Evolutionary conservation across 371 early-diverging fungal species (phyloP).

Genomic region (Apophysomyces variabilis): DNA sequence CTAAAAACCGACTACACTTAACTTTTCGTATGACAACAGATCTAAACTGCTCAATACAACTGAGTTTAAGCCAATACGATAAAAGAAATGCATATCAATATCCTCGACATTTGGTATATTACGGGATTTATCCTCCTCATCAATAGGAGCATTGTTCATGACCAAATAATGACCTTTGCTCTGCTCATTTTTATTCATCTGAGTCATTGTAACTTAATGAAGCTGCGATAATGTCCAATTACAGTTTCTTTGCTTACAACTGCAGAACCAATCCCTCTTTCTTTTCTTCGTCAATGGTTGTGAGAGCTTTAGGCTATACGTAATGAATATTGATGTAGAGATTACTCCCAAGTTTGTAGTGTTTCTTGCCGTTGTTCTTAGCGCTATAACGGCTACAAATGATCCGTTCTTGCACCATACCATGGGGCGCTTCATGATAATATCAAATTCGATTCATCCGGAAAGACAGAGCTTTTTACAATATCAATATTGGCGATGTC

Average conservation of each 20-base stretch:
- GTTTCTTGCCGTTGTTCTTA: slow-evolving; percentile 9
- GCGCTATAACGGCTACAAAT: not conserved
- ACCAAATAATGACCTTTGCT: slow-evolving; percentile 23
- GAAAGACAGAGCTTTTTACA: not conserved
- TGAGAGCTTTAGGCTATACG: not conserved
- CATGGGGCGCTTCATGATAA: not conserved
- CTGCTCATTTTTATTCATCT: slow-evolving; percentile 23
- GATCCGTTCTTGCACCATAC: not conserved
- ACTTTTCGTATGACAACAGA: slow-evolving; percentile 19
- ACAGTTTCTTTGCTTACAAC: slow-evolving; percentile 20
- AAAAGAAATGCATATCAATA: slow-evolving; percentile 24
- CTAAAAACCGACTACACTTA: too few species aligned
- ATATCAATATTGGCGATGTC: not conserved
- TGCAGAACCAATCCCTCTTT: slow-evolving; percentile 14
- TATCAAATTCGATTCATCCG: not conserved
- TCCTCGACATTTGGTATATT: slow-evolving; percentile 20
- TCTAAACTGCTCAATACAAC: slow-evolving; percentile 28
- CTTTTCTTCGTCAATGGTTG: slow-evolving; percentile 16
- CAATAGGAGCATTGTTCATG: slow-evolving; percentile 26
- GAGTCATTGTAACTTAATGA: slow-evolving; percentile 23
- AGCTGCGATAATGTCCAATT: slow-evolving; percentile 29
- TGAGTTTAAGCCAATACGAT: slow-evolving; percentile 18
- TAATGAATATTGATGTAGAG: not conserved
- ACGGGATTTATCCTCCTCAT: slow-evolving; percentile 15
- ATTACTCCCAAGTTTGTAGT: slow-evolving; percentile 12